Conservation (phyloP, 257 asterid species). For the Solanum bulbocastanum region DNA sequence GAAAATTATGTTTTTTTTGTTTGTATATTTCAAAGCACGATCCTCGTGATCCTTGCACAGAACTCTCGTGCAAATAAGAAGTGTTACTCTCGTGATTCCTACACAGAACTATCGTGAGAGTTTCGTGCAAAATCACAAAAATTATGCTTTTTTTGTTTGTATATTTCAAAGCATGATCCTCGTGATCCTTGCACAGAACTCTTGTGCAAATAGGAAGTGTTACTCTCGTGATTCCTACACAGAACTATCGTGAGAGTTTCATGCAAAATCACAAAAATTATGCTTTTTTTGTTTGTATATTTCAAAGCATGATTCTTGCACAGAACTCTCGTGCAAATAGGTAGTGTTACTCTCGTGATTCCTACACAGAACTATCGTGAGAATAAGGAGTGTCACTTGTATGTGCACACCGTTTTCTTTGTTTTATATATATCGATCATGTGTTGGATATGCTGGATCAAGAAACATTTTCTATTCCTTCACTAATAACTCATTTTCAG, state of each 20-base stretch:
- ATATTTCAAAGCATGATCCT: neutral
- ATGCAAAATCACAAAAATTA: neutral
- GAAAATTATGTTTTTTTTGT: neutral
- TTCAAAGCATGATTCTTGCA: neutral
- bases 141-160: neutral
- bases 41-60: neutral
- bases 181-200: neutral
- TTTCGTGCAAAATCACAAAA: neutral
- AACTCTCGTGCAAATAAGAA: neutral
- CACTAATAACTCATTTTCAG: too few species aligned
- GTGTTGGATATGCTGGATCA: too few species aligned
- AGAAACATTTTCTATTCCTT: too few species aligned
- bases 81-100: too few species aligned
- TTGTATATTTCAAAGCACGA: neutral
- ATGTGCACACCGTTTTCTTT: neutral
- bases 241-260: neutral
- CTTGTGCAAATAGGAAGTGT: neutral
- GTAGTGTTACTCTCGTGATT: too few species aligned
- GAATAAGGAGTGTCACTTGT: neutral
- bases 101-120: neutral
- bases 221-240: too few species aligned
- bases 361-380: too few species aligned
- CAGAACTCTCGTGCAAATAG: neutral
- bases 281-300: neutral
- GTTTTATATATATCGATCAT: too few species aligned